These are phyloP conservation scores for Russula compacta DNA, from an alignment of 768 basidiomycete species.

Conservation along the genomic window DNA sequence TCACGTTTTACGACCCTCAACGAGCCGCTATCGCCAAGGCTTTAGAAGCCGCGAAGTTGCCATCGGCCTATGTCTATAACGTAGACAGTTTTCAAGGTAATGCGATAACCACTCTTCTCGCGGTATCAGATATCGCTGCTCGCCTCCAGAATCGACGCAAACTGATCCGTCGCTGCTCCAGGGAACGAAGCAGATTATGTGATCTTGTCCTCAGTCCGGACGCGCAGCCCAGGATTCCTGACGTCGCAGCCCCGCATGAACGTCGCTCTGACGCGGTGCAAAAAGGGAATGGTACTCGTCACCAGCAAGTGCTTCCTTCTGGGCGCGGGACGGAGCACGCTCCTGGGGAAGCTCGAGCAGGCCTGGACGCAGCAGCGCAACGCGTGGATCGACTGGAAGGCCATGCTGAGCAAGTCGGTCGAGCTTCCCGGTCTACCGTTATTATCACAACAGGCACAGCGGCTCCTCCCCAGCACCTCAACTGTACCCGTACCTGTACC, in stretches of 20 bases:
- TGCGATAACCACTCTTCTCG: too few relatives aligned
- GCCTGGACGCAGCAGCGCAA: constrained; percentile 23
- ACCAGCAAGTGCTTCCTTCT: constrained; percentile 35
- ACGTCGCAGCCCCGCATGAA: constrained; percentile 38
- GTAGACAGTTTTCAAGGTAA: constrained; percentile 12
- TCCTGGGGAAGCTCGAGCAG: constrained; percentile 33
- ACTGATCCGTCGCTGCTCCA: constrained; percentile 12
- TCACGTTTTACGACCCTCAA: constrained; percentile 50
- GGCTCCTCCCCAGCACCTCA: too few relatives aligned
- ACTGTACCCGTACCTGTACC: too few relatives aligned
- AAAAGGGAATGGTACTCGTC: constrained; percentile 39
- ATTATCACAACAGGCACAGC: too few relatives aligned
- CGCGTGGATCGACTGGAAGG: constrained; percentile 26
- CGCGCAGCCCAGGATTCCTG: constrained; percentile 38
- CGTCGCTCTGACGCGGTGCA: constrained; percentile 34
- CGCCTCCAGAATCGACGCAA: not conserved
- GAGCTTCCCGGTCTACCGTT: not conserved
- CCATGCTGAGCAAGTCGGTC: not conserved
- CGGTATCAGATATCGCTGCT: not conserved
- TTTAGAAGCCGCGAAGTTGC: constrained; percentile 29
- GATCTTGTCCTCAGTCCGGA: constrained; percentile 43
- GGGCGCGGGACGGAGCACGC: constrained; percentile 28
- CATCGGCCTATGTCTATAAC: constrained; percentile 22
- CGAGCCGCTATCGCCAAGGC: constrained; percentile 32
- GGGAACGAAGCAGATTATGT: constrained; percentile 46